Evolutionary conservation across 371 early-diverging fungal species (phyloP).

Genomic region (Blakeslea trispora): DNA sequence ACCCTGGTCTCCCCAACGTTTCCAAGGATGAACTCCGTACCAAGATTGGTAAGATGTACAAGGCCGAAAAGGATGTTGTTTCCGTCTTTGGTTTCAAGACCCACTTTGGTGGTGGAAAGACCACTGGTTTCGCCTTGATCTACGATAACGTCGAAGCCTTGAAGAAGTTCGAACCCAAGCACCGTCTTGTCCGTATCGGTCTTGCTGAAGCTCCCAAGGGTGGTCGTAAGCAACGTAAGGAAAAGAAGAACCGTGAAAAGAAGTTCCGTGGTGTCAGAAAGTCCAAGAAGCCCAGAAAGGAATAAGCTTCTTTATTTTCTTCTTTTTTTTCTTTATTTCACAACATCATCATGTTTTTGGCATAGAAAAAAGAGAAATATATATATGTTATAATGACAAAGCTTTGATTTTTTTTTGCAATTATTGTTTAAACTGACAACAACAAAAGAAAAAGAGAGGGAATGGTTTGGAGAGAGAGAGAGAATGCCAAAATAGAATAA

Average conservation of each 20-base stretch:
- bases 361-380: not conserved
- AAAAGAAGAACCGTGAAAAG: constrained; percentile 99
- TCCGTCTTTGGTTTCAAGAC: constrained; percentile 97
- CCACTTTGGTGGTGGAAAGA: constrained; percentile 97
- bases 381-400: too few relatives aligned
- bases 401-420: too few relatives aligned
- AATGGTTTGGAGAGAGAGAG: not conserved
- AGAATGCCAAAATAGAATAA: too few relatives aligned
- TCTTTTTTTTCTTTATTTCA: not conserved
- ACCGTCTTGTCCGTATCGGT: constrained; percentile 89
- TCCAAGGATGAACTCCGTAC: constrained; percentile 93
- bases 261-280: constrained; percentile 98
- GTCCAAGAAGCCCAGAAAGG: constrained; percentile 66
- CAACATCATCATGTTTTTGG: too few relatives aligned
- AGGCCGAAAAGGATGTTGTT: constrained; percentile 87
- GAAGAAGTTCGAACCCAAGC: constrained; percentile 99
- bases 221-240: constrained; percentile 98
- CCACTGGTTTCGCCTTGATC: constrained; percentile 96
- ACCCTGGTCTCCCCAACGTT: constrained; percentile 92
- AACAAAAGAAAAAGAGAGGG: too few relatives aligned
- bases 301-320: constrained; percentile 13
- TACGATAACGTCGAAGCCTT: constrained; percentile 95
- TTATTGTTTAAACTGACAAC: too few relatives aligned
- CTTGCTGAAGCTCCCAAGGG: constrained; percentile 75
- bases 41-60: constrained; percentile 96